Evolutionary conservation across 257 asterid genomes (phyloP), one percentile per base, ranked within the genome.

Genomic region (Nicotiana benthamiana): DNA sequence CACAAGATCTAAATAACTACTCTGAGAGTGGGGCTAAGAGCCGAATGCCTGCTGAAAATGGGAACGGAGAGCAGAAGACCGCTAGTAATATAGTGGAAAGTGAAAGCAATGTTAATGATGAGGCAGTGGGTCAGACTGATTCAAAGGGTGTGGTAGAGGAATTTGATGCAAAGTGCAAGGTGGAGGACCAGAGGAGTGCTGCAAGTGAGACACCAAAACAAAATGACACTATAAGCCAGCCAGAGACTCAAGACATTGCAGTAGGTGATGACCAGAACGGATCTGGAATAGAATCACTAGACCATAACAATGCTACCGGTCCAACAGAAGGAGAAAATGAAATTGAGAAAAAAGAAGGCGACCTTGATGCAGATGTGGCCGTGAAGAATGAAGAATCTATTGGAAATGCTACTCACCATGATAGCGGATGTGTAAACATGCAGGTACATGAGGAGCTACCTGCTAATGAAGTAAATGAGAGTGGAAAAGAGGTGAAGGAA

Each of bases 381-480:
- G 22, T 46, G 43, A 90, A 82, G 83, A 89, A 79, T 72, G 81
- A 75, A 84, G 83, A 82, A 74, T 51, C 86, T 12, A 18, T 68
- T 53, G 87, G 75, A 75, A 82, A 60, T 83, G 87, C 20, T 75
- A 89, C 80, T 3, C 27, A 7, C 36, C 87, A 82, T 75, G 81
- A 80, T 81, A 82, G 60, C 77, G 62, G 76, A 34, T 63, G 11
- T 77, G 91, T 83, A 56, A 77, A 82, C 24, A 80, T 67, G 77
- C 84, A 81, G 75, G 82, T 83, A 22, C 87, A 85, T 36, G 76
- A 84, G 57, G 88, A 84, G 70, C 57, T 84, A 80, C 85, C 90
- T 77, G 85, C 83, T 32, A 82, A 83, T 77, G 88, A 87, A 85
- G 84, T 85, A 76, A 82, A 87, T 62, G 83, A 82, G 43, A 86